Evolutionary conservation across 1,284 basidiomycete species (phyloP), one percentile per base, ranked within the genome.

Genomic region (Schizophyllum commune): DNA sequence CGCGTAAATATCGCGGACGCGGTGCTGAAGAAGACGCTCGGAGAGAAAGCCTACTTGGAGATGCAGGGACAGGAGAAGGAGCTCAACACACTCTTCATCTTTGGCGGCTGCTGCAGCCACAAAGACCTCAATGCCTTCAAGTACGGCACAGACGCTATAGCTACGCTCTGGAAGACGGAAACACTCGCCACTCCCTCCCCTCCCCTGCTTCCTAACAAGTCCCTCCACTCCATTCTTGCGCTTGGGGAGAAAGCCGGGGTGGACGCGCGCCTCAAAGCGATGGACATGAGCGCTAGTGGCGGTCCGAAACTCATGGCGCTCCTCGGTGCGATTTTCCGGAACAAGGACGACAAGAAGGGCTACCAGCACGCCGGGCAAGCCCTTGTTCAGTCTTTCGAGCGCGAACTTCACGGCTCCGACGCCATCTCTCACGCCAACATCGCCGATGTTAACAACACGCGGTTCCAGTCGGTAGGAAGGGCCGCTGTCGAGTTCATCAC

Each of bases 91-190:
- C 56, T 58, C 0, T 61, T 57, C 15, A 47, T 65, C 15, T 64
- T 66, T 60, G 65, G 61, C 20, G 55, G 65, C 17, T 66, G 65
- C 32, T 63, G 59, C 52, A 34, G 53, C 21, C 65, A 66, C 47
- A 66, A 66, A 52, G 65, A 65, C 19, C 32, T 66, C 19, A 66
- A 66, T 58, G 62, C 61, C 1, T 56, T 65, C 32, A 58, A 59
- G 34, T 63, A 62, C 51, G 64, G 65, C 1, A 39, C 34, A 39
- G 34, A 39, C 13, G 53, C 55, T 6, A 32, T 52, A 2, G 52
- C 27, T 17, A 55, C 65, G 33, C 58, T 56, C 21, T 13, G 2
- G 1, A n/a, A 57, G 5, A 63, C 60, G 52, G 22, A 17, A 1
- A 5, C 1, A 4, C 20, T 58, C 11, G 32, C 56, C 17, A 17